Percentiles rank a stretch among this genome's conserved stretches.
Conservation (phyloP, 2,329 filamentous ascomycete genomes). For the Harringtonia aguacate region DNA sequence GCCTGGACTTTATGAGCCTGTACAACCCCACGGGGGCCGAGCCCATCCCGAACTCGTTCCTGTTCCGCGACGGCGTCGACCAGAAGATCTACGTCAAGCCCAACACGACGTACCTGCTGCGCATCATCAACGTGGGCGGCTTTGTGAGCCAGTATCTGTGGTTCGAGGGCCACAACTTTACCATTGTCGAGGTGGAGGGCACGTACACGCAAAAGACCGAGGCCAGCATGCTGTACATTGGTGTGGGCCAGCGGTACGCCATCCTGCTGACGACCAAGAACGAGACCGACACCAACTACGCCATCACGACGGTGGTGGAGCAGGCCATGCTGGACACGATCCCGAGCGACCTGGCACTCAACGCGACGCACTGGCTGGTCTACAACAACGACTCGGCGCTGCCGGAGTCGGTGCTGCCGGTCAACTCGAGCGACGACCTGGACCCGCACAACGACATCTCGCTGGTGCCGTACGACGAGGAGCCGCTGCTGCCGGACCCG, state of each 20-base stretch:
- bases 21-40: conserved; percentile 47
- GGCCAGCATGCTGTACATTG: conserved; percentile 54
- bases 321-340: conserved; percentile 57
- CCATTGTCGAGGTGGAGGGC: conserved; percentile 63
- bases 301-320: conserved; percentile 36
- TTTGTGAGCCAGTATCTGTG: conserved; percentile 58
- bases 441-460: conserved; percentile 63
- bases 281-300: conserved; percentile 50
- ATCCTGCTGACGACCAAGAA: conserved; percentile 54
- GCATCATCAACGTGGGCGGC: conserved; percentile 63
- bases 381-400: conserved; percentile 42
- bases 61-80: conserved; percentile 62
- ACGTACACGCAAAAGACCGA: conserved; percentile 52
- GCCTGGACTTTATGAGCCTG: conserved; percentile 41
- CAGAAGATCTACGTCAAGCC: conserved; percentile 49
- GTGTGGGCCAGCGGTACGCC: conserved; percentile 56
- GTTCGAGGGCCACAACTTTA: conserved; percentile 57
- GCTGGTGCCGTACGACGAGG: conserved; percentile 58
- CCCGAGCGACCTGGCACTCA: conserved; percentile 57
- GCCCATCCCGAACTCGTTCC: conserved; percentile 55
- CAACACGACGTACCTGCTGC: conserved; percentile 62
- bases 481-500: conserved; percentile 48
- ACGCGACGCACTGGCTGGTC: conserved; percentile 54
- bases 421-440: conserved; percentile 35
- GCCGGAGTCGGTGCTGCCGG: conserved; percentile 21